Base-by-base conservation (phyloP, 2,329 filamentous ascomycete genomes). In the Aspergillus sp. region DNA sequence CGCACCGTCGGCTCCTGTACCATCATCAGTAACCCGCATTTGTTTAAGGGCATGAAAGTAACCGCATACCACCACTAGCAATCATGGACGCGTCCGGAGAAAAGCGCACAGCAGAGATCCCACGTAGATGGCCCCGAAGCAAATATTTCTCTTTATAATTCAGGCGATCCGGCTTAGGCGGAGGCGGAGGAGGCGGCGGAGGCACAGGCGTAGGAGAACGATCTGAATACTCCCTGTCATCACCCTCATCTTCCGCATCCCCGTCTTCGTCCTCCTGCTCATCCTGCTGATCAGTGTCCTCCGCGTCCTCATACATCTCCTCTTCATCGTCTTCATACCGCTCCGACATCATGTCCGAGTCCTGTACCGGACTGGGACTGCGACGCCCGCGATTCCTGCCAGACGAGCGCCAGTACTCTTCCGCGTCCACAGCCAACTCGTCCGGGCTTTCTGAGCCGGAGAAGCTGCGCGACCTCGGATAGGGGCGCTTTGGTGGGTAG, bases 1-100 rank as follows among this genome's bases (percentile, higher is more conserved):
- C 6, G 89, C 93, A 47, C 82, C 86, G 70, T 98, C 93, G 17
- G 91, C 89, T 30, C 89, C 77, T 79, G 56, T 22, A 58, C 38
- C 32, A 46, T 13, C 15, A 46, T 55, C 46, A 48, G 46, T 20
- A 22, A 51, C 45, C 30, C 38, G 25, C 35, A 42, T 20, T 15
- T 15, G 19, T 32, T 2, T 30, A 49, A 37, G 30, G 27, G 30
- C 38, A 44, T 25, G 12, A 13, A 47, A 13, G 30, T 20, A 32
- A 41, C 41, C 39, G 63, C 74, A 59, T 69, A 80, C 78, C 95
- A 45, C 85, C 86, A 53, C 86, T 93, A 17, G 93, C 93, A 55
- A 98, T 88, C 82, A 87, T 93, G 27, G 81, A 80, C 4, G 90
- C 89, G 69, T 96, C 85, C 0, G 91, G 93, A 1, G 90, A 96